phyloP scores from a whole-genome alignment of 2,329 filamentous ascomycete species.

The Pseudogymnoascus sp. region DNA sequence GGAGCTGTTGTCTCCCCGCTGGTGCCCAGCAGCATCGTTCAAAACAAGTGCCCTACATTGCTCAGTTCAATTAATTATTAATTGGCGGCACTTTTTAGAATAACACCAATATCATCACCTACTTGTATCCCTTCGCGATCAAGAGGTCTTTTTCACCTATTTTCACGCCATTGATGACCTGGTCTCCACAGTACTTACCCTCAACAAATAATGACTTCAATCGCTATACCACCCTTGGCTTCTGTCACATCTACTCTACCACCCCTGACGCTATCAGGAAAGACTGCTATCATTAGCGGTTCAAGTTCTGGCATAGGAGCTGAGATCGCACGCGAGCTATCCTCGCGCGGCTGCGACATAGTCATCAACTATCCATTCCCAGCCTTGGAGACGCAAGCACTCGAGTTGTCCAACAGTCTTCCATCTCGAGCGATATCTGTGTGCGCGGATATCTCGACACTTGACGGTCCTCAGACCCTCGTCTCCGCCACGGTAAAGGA shows the following conservation, averaged over 20 bases:
- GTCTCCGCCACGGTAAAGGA: conserved; percentile 29
- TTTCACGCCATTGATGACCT: not conserved
- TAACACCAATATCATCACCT: not conserved
- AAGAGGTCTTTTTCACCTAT: not conserved
- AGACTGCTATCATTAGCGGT: conserved; percentile 45
- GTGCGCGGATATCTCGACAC: conserved; percentile 35
- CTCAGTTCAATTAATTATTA: not conserved
- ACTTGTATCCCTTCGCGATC: not conserved
- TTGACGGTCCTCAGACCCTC: conserved; percentile 30
- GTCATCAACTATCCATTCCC: conserved; percentile 42
- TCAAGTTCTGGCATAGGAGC: conserved; percentile 38
- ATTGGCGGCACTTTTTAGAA: not conserved
- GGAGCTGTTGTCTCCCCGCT: not conserved
- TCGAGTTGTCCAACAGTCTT: conserved; percentile 24
- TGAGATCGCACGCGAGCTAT: conserved; percentile 37
- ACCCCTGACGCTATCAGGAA: conserved; percentile 39
- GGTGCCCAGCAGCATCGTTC: not conserved
- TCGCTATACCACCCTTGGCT: not conserved
- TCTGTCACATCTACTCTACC: not conserved
- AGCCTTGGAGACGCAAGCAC: conserved; percentile 23
- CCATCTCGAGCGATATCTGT: conserved; percentile 30
- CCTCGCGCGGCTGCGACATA: conserved; percentile 37
- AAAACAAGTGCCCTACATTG: not conserved
- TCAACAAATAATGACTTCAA: not conserved
- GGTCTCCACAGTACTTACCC: not conserved